Evolutionary conservation across 352 stramenopile genomes (phyloP), one percentile per base, ranked within the genome.

Genomic region (Globisporangium ultimum): DNA sequence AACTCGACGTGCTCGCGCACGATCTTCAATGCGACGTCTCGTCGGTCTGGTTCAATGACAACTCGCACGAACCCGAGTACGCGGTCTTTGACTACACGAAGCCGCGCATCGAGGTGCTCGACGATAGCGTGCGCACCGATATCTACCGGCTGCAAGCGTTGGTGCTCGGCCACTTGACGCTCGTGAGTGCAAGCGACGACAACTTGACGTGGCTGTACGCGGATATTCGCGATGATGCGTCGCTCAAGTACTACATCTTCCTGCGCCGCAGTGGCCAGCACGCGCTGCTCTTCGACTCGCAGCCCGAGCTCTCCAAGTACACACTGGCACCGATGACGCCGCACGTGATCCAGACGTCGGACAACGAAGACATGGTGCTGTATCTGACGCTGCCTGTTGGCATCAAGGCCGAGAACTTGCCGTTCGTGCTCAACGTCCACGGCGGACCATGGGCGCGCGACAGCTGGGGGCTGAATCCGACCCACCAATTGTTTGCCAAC

Each of bases 131-230:
- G 18, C 64, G 66, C 12, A 34, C 38, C 12, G 73, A 82, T 55
- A 55, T 82, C 13, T 66, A 68, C 52, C 53, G 46, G 0, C 38
- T 82, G 36, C 21, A 70, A 14, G 36, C 54, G 18, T 12, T 67
- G 11, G 32, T 34, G 13, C 18, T 53, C 2, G 67, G 73, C 20
- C 49, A 62, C 18, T 73, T 77, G 20, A 66, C 49, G 67, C 62
- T 74, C 20, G 67, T 73, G 24, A 73, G 64, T 28, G 63, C 50
- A 6, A 73, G 60, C 36, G 63, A 66, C 14, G 70, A 81, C 61
- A 82, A 95, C 52, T 55, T 69, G 20, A 82, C 78, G 15, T 95
- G 80, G 83, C 70, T 80, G 20, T 83, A 62, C 60, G 61, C 54
- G 21, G 76, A 76, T 21, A 63, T 83, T n/a, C 74, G 90, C n/a